phyloP scores from a whole-genome alignment of 192 early-diverging fungal species.

The Mortierella alpina region DNA sequence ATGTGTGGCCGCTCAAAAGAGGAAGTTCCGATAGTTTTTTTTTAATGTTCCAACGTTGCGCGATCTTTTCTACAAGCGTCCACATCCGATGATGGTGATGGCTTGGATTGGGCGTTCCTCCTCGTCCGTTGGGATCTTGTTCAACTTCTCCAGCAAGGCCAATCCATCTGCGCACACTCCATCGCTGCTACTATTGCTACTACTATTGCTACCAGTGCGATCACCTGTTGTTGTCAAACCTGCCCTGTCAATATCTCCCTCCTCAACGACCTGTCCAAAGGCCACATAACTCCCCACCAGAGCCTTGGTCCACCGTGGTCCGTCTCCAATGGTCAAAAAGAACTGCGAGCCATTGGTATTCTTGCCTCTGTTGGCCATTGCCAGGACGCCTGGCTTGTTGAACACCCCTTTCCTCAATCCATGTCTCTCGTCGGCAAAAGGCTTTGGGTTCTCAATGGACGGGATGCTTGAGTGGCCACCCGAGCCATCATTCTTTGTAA shows the following conservation, averaged over 20 bases:
- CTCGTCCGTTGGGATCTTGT: constrained; percentile 44
- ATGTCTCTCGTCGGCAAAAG: constrained; percentile 45
- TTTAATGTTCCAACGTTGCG: background rate
- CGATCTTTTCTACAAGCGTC: constrained; percentile 12
- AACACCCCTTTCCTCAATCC: constrained; percentile 43
- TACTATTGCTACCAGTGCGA: background rate
- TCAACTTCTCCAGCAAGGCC: constrained; percentile 47
- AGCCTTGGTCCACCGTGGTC: constrained; percentile 37
- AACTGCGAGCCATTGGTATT: constrained; percentile 53
- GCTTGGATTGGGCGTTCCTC: constrained; percentile 41
- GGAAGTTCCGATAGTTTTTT: background rate
- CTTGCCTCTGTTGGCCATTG: constrained; percentile 52
- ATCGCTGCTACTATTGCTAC: background rate
- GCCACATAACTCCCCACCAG: constrained; percentile 45
- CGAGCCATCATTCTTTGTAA: constrained; percentile 48
- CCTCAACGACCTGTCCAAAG: constrained; percentile 39
- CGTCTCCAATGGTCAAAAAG: constrained; percentile 46
- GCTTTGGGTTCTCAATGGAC: constrained; percentile 45
- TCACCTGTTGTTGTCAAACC: background rate
- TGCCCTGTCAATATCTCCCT: background rate
- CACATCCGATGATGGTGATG: constrained; percentile 46
- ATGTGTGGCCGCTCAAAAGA: too few relatives aligned
- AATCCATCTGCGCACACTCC: constrained; percentile 22
- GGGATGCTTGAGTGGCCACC: constrained; percentile 42
- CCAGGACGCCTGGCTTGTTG: constrained; percentile 34